These are phyloP conservation scores for Fusarium torreyae DNA, from an alignment of 2,329 filamentous ascomycete genomes.

Conservation along the genomic window DNA sequence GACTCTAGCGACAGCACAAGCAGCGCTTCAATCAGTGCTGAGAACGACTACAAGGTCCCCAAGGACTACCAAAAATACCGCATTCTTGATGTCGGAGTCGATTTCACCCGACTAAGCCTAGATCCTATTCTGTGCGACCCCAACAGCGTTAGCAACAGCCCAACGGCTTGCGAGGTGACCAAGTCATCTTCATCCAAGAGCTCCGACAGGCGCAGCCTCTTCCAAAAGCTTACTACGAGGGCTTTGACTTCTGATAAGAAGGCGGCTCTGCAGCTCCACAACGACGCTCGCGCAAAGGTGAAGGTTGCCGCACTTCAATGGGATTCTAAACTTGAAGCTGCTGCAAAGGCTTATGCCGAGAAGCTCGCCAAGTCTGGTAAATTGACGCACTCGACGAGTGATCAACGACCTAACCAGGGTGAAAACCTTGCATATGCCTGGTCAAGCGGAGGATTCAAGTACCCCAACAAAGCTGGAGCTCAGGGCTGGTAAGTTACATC, in stretches of 20 bases:
- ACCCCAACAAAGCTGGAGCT: slow-evolving; percentile 35
- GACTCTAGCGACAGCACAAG: neutral
- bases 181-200: neutral
- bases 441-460: slow-evolving; percentile 24
- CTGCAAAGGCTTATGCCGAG: slow-evolving; percentile 36
- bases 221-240: slow-evolving; percentile 5
- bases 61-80: slow-evolving; percentile 5
- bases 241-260: slow-evolving; percentile 38
- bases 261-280: slow-evolving; percentile 35
- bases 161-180: neutral
- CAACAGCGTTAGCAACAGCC: neutral
- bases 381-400: slow-evolving; percentile 29
- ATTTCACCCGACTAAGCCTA: neutral
- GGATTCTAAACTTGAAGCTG: slow-evolving; percentile 29
- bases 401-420: slow-evolving; percentile 33
- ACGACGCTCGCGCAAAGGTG: slow-evolving; percentile 36
- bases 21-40: neutral
- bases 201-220: slow-evolving; percentile 4
- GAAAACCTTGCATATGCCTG: slow-evolving; percentile 45
- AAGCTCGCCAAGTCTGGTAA: slow-evolving; percentile 34
- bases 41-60: slow-evolving; percentile 9
- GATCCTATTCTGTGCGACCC: neutral
- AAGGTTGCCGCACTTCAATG: slow-evolving; percentile 33
- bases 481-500: slow-evolving; percentile 30
- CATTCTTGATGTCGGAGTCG: slow-evolving; percentile 2